Percentiles rank a stretch among this genome's conserved stretches.
These are phyloP conservation scores for Adansonia rubrostipa DNA, from an alignment of 441 rosid species.

Conservation along the genomic window DNA sequence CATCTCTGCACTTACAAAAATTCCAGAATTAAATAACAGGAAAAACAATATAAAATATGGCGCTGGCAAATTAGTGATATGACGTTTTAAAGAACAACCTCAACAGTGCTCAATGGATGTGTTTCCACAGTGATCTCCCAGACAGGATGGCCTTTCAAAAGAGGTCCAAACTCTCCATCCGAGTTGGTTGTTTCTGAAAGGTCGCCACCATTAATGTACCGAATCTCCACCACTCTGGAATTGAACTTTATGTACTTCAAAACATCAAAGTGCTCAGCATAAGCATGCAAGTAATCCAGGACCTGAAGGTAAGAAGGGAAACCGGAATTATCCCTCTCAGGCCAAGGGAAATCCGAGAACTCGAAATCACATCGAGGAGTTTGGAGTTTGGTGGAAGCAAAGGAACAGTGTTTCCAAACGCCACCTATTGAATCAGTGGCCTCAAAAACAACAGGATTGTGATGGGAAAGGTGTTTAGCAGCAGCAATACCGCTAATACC, in stretches of 20 bases:
- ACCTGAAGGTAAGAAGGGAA: slow-evolving; percentile 50
- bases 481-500: slow-evolving; percentile 68
- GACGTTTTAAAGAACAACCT: slow-evolving; percentile 37
- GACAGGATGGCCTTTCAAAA: slow-evolving; percentile 45
- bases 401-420: slow-evolving; percentile 65
- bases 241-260: slow-evolving; percentile 46
- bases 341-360: slow-evolving; percentile 71
- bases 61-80: neutral
- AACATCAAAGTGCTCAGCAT: slow-evolving; percentile 55
- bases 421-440: slow-evolving; percentile 63
- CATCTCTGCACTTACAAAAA: slow-evolving; percentile 38
- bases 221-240: slow-evolving; percentile 51
- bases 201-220: slow-evolving; percentile 35
- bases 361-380: slow-evolving; percentile 56
- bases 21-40: too few species aligned
- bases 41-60: too few species aligned
- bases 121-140: slow-evolving; percentile 59
- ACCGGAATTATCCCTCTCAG: slow-evolving; percentile 42
- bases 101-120: slow-evolving; percentile 33
- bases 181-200: neutral
- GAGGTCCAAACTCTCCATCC: slow-evolving; percentile 34
- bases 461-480: slow-evolving; percentile 50
- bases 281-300: slow-evolving; percentile 52
- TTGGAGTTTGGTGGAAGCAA: slow-evolving; percentile 58
- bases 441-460: slow-evolving; percentile 52